Conservation (phyloP, 192 early-diverging fungal genomes). For the Pilobolus umbonatus region DNA sequence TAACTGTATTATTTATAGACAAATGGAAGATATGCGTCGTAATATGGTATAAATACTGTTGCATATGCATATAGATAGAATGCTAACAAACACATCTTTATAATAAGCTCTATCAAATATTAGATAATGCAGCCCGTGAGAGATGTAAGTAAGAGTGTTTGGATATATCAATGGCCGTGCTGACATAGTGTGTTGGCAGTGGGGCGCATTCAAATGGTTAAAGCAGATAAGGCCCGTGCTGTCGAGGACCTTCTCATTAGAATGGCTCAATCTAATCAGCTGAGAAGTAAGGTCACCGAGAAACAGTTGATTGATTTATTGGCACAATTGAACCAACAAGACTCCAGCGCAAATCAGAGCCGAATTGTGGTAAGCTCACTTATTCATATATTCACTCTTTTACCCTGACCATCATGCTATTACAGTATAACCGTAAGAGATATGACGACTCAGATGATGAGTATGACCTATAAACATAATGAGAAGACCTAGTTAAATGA, state of each 20-base stretch:
- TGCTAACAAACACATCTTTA: neutral
- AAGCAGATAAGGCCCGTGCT: constrained; percentile 78
- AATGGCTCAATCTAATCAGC: constrained; percentile 83
- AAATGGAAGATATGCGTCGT: constrained; percentile 82
- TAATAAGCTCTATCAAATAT: constrained; percentile 68
- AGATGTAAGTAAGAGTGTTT: constrained; percentile 50
- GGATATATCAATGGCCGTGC: neutral
- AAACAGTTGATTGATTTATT: constrained; percentile 81
- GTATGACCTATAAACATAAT: constrained; percentile 42
- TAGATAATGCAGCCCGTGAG: constrained; percentile 77
- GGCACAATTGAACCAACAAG: constrained; percentile 74
- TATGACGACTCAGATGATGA: constrained; percentile 59
- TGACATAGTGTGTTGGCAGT: constrained; percentile 42
- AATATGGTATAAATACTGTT: constrained; percentile 54
- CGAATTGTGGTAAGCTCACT: constrained; percentile 68
- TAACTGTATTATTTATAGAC: constrained; percentile 38
- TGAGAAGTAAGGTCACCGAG: constrained; percentile 80
- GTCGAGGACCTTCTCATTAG: constrained; percentile 88
- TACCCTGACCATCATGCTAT: neutral
- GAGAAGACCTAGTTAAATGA: too few relatives aligned
- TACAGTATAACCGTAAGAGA: constrained; percentile 52
- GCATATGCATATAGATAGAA: too few relatives aligned
- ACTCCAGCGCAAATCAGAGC: constrained; percentile 45
- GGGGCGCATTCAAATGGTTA: constrained; percentile 88
- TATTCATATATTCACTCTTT: neutral